Evolutionary conservation across 2,329 filamentous ascomycete species (phyloP), one percentile per base, ranked within the genome.

Genomic region (Monilinia aucupariae): DNA sequence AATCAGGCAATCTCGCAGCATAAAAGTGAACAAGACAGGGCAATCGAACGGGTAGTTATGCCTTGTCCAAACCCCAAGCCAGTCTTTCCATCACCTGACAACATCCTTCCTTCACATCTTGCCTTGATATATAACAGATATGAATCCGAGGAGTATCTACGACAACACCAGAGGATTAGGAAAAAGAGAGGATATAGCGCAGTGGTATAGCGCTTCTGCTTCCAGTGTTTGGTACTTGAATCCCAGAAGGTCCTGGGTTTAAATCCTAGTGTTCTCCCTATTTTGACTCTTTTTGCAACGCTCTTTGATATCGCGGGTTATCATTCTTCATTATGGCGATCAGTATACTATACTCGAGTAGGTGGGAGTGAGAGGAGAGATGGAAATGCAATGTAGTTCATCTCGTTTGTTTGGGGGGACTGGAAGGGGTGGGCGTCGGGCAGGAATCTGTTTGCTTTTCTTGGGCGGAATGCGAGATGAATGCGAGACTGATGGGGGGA

Each of bases 181-280:
- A 43, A 43, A n/a, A n/a, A n/a, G n/a, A 20, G 56, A 59, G 37
- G 56, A 30, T 30, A 59, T 59, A 34, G 43, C 25, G 56, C 47
- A 59, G 56, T 37, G 41, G 32, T n/a, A n/a, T 48, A 37, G 50
- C 39, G 41, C 32, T 34, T 37, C 37, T 62, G 45, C 34, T 39
- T 58, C 43, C 45, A 51, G 47, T 32, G 37, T 20, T 4, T 65
- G 63, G 52, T 67, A 67, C 66, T 64, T 65, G 52, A 62, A 61
- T 62, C 65, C 66, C 65, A 68, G 67, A 66, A 64, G 66, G 54
- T 56, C 41, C 41, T 47, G 41, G 41, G 54, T 56, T 47, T 65
- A 66, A 65, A 64, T 63, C 62, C 62, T 65, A 62, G 64, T 56
- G 50, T 59, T 41, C 45, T 62, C 39, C 43, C 17, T 27, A 1